These are phyloP conservation scores for Lipomyces sp. DNA, from an alignment of 805 yeast species.

Conservation along the genomic window DNA sequence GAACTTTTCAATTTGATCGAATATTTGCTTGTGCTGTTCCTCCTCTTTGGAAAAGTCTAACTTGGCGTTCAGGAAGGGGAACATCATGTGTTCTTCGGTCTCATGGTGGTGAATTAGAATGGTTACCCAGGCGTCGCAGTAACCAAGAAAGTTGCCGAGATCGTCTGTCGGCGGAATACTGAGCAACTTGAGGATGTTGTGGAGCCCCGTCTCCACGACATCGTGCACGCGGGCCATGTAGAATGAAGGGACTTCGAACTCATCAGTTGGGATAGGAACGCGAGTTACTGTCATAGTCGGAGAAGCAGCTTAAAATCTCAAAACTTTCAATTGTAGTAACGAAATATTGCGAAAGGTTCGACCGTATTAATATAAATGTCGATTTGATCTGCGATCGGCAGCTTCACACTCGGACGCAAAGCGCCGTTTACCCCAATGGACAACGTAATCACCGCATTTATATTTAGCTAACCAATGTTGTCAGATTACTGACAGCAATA, in stretches of 20 bases:
- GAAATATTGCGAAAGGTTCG: too few relatives aligned
- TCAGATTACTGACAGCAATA: too few relatives aligned
- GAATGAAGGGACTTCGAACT: slow-evolving; percentile 9
- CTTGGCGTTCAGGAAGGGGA: slow-evolving; percentile 15
- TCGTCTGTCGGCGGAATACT: slow-evolving; percentile 15
- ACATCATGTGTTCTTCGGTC: slow-evolving; percentile 21
- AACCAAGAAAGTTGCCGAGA: slow-evolving; percentile 20
- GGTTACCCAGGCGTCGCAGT: slow-evolving; percentile 17
- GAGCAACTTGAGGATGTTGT: slow-evolving; percentile 9
- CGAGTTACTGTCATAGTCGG: too few relatives aligned
- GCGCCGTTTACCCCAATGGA: too few relatives aligned
- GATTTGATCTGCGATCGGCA: too few relatives aligned
- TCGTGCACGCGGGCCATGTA: slow-evolving; percentile 18
- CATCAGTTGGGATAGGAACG: slow-evolving; percentile 8
- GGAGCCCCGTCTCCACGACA: slow-evolving; percentile 13
- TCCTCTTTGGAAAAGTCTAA: slow-evolving; percentile 13
- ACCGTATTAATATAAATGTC: too few relatives aligned
- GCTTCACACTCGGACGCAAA: too few relatives aligned
- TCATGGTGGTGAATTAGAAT: slow-evolving; percentile 18
- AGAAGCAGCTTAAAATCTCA: too few relatives aligned
- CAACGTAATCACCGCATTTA: too few relatives aligned
- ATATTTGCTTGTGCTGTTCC: slow-evolving; percentile 14
- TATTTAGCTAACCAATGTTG: too few relatives aligned
- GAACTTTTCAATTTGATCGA: slow-evolving; percentile 3
- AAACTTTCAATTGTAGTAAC: too few relatives aligned